Evolutionary conservation across 2,329 filamentous ascomycete genomes (phyloP).

Genomic region (Colletotrichum falcatum): DNA sequence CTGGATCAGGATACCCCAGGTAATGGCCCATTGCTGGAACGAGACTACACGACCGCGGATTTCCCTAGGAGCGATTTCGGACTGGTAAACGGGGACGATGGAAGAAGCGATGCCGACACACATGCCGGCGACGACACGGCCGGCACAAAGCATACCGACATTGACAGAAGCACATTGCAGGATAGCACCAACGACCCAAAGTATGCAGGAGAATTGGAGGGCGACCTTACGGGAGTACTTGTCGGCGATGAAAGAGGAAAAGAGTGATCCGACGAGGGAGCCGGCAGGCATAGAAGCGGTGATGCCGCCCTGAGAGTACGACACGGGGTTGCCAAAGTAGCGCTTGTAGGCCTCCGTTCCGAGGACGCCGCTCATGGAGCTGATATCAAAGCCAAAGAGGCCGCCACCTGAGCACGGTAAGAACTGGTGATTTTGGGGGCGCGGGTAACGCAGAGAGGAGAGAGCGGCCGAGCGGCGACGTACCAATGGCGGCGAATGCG

Average conservation of each 20-base stretch:
- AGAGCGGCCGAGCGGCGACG: conserved; percentile 41
- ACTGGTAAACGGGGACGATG: conserved; percentile 77
- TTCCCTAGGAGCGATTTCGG: conserved; percentile 72
- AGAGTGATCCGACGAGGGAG: conserved; percentile 70
- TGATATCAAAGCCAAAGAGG: conserved; percentile 84
- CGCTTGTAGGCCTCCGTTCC: conserved; percentile 76
- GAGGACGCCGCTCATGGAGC: conserved; percentile 77
- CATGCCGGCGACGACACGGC: conserved; percentile 77
- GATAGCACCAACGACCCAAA: conserved; percentile 64
- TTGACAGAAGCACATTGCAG: conserved; percentile 74
- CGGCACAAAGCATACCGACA: conserved; percentile 77
- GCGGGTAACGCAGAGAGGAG: background rate
- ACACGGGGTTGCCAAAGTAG: conserved; percentile 74
- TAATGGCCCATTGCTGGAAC: conserved; percentile 78
- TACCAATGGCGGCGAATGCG: conserved; percentile 71
- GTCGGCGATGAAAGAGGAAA: conserved; percentile 64
- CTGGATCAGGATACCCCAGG: conserved; percentile 76
- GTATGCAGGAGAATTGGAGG: conserved; percentile 61
- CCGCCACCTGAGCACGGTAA: conserved; percentile 67
- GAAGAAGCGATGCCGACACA: conserved; percentile 81
- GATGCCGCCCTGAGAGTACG: conserved; percentile 75
- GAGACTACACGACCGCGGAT: conserved; percentile 69
- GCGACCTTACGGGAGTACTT: conserved; percentile 61
- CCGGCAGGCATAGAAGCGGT: conserved; percentile 81
- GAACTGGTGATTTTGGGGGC: background rate